Conservation (phyloP, 2,329 filamentous ascomycete genomes). For the Neocucurbitaria cava region DNA sequence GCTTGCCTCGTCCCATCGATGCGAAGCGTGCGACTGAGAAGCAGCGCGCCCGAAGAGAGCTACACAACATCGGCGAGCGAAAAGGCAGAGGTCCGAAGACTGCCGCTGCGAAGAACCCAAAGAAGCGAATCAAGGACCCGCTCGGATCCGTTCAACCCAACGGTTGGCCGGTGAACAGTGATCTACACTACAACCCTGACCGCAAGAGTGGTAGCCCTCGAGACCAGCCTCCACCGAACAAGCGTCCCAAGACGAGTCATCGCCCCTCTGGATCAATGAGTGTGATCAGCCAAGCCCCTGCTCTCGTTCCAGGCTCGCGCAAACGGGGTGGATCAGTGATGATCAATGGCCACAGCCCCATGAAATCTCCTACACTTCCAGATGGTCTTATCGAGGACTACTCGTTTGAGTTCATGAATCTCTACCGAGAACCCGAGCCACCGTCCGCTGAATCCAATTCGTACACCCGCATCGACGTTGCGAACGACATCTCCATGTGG, state of each 20-base stretch:
- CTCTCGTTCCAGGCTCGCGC: constrained; percentile 66
- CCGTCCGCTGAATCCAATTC: constrained; percentile 73
- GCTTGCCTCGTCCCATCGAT: constrained; percentile 79
- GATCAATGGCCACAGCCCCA: constrained; percentile 74
- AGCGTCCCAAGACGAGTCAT: constrained; percentile 84
- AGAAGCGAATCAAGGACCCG: constrained; percentile 81
- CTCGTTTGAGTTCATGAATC: constrained; percentile 75
- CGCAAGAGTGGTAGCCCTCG: constrained; percentile 59
- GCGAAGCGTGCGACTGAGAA: constrained; percentile 76
- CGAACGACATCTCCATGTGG: constrained; percentile 79
- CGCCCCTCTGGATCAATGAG: constrained; percentile 77
- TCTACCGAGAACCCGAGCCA: constrained; percentile 70
- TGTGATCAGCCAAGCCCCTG: constrained; percentile 70
- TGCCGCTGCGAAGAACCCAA: constrained; percentile 78
- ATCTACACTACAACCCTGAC: constrained; percentile 57
- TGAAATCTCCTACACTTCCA: constrained; percentile 73
- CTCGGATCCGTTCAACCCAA: constrained; percentile 68
- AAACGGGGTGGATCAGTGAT: constrained; percentile 67
- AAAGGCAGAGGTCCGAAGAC: constrained; percentile 79
- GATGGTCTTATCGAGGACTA: constrained; percentile 73
- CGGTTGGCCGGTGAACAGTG: constrained; percentile 66
- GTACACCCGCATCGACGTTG: constrained; percentile 76
- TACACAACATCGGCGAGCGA: constrained; percentile 61
- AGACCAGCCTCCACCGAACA: constrained; percentile 68
- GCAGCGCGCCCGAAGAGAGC: constrained; percentile 67